Conservation (phyloP, 208 protist species). For the Wallacemonas sp. region DNA sequence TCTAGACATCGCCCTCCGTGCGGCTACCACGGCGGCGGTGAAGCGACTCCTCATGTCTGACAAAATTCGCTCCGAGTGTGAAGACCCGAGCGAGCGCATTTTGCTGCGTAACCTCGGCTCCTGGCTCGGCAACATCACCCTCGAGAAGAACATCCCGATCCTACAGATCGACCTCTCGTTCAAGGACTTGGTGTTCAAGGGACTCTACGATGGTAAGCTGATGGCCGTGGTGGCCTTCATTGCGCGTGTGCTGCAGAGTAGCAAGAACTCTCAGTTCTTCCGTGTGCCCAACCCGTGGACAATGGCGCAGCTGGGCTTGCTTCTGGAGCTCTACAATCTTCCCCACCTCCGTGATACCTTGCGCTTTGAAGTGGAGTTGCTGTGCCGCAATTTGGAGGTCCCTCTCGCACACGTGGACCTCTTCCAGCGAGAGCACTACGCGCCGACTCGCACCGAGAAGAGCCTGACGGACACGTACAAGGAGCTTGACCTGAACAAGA, state of each 20-base stretch:
- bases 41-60: constrained; percentile 91
- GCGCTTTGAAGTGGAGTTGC: constrained; percentile 96
- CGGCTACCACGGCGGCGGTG: constrained; percentile 84
- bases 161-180: constrained; percentile 94
- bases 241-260: constrained; percentile 90
- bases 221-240: constrained; percentile 97
- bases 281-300: constrained; percentile 98
- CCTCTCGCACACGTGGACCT: constrained; percentile 38
- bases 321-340: constrained; percentile 96
- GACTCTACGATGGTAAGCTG: constrained; percentile 93
- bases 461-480: constrained; percentile 60
- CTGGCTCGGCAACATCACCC: constrained; percentile 98
- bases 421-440: constrained; percentile 27
- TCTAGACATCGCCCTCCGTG: constrained; percentile 82
- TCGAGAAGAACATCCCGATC: constrained; percentile 97
- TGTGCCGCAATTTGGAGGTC: constrained; percentile 82
- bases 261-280: constrained; percentile 94
- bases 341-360: constrained; percentile 96
- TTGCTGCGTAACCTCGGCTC: constrained; percentile 98
- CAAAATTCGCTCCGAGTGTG: constrained; percentile 89
- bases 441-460: constrained; percentile 25
- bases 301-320: constrained; percentile 92
- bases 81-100: constrained; percentile 84
- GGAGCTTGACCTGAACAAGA: constrained; percentile 65
- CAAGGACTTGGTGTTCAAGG: constrained; percentile 94